Percentiles rank a stretch among this genome's conserved stretches.
phyloP scores from a whole-genome alignment of 1,284 basidiomycete genomes.

The Apiotrichum gamsii region DNA sequence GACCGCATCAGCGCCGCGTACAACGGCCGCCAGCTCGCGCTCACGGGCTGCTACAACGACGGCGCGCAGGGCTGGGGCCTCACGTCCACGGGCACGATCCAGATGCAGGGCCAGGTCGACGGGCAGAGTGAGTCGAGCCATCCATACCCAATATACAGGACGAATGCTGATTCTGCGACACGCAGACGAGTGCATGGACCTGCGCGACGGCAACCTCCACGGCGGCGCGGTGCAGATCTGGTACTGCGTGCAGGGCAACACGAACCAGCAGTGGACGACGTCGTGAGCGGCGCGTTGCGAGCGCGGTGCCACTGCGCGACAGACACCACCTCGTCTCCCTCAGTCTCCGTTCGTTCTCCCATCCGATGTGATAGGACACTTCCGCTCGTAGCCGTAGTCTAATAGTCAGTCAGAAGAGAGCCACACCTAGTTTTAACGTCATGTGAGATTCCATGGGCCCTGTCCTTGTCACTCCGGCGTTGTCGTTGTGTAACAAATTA shows the following conservation, averaged over 20 bases:
- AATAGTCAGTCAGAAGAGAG: too few species aligned
- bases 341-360: too few species aligned
- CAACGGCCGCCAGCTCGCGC: constrained; percentile 2
- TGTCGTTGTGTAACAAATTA: too few species aligned
- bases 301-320: too few species aligned
- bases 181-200: constrained; percentile 2
- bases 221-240: constrained; percentile 8
- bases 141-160: too few species aligned
- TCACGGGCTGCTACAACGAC: constrained; percentile 2
- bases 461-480: too few species aligned
- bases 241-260: constrained; percentile 5
- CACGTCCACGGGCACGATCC: background rate
- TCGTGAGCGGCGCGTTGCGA: too few species aligned
- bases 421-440: too few species aligned
- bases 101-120: constrained; percentile 2
- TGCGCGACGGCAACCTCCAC: constrained; percentile 5
- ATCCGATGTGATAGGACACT: too few species aligned
- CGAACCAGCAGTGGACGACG: constrained; percentile 6
- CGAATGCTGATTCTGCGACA: background rate
- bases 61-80: constrained; percentile 4
- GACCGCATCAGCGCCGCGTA: background rate
- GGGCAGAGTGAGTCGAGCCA: background rate
- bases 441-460: too few species aligned
- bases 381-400: too few species aligned
- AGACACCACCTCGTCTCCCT: too few species aligned